Evolutionary conservation across 2,329 filamentous ascomycete genomes (phyloP).

Genomic region (Sarocladium strictum): DNA sequence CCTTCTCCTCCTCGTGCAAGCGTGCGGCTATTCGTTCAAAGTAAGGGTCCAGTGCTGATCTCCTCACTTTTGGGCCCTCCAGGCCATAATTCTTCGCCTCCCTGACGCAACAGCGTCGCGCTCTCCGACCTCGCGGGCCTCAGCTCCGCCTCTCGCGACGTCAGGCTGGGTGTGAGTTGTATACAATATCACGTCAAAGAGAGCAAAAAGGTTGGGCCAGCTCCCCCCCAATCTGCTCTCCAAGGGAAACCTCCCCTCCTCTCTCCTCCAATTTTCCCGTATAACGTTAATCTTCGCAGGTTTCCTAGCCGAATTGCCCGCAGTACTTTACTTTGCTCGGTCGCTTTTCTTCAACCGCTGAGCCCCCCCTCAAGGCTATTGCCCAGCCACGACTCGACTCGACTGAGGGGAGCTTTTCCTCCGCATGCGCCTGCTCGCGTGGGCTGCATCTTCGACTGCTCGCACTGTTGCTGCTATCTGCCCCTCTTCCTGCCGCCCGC

Average conservation of each 20-base stretch:
- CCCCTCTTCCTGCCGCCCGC: not conserved
- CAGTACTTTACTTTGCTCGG: not conserved
- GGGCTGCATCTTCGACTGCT: constrained; percentile 3
- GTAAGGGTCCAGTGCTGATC: constrained; percentile 8
- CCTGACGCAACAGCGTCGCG: not conserved
- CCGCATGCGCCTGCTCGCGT: constrained; percentile 7
- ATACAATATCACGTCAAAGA: not conserved
- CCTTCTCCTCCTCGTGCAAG: not conserved
- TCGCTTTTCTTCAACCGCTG: not conserved
- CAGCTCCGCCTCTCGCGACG: not conserved
- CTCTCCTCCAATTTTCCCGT: not conserved
- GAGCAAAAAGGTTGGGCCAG: not conserved
- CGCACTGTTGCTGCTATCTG: not conserved
- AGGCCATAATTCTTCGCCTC: constrained; percentile 6
- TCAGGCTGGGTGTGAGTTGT: not conserved
- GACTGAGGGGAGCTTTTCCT: constrained; percentile 6
- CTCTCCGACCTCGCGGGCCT: not conserved
- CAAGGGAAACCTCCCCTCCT: not conserved
- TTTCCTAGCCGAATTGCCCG: not conserved
- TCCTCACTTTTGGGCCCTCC: not conserved
- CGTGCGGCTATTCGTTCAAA: constrained; percentile 2
- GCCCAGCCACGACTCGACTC: not conserved
- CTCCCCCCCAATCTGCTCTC: not conserved
- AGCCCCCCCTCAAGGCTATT: not conserved
- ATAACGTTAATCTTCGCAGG: not conserved